Conservation (phyloP, 164 flowering plant genomes). For the Chimonanthus salicifolius region DNA sequence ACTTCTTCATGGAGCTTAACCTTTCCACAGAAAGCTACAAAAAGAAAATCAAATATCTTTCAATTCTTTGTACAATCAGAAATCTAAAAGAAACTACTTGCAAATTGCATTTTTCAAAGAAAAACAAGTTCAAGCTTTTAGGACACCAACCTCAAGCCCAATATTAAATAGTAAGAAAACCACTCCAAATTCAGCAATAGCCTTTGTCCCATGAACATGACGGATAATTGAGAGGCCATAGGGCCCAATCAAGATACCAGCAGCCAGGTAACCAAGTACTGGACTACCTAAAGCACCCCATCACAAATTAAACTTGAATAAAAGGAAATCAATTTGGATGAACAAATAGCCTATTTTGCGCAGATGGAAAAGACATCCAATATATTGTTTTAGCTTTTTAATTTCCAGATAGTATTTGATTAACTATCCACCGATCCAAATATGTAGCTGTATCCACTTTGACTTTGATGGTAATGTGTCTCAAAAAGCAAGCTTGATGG, state of each 20-base stretch:
- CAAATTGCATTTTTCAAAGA: background rate
- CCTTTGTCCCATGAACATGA: conserved; percentile 96
- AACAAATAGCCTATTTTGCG: background rate
- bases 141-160: conserved; percentile 85
- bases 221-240: conserved; percentile 97
- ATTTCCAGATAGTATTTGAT: too few species aligned
- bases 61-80: too few species aligned
- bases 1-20: conserved; percentile 99
- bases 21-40: conserved; percentile 99
- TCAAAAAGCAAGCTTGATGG: too few species aligned
- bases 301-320: conserved; percentile 11
- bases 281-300: conserved; percentile 79
- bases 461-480: too few species aligned
- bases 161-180: conserved; percentile 95
- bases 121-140: background rate
- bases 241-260: conserved; percentile 99
- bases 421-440: too few species aligned
- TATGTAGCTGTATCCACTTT: too few species aligned
- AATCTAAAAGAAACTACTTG: too few species aligned
- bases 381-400: too few species aligned
- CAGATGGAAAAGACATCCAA: background rate
- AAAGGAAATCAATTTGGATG: background rate
- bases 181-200: conserved; percentile 99
- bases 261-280: conserved; percentile 96
- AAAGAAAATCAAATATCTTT: background rate